These are phyloP conservation scores for Limnomonas spitsbergensis DNA, from an alignment of 139 green algal species.

Conservation along the genomic window DNA sequence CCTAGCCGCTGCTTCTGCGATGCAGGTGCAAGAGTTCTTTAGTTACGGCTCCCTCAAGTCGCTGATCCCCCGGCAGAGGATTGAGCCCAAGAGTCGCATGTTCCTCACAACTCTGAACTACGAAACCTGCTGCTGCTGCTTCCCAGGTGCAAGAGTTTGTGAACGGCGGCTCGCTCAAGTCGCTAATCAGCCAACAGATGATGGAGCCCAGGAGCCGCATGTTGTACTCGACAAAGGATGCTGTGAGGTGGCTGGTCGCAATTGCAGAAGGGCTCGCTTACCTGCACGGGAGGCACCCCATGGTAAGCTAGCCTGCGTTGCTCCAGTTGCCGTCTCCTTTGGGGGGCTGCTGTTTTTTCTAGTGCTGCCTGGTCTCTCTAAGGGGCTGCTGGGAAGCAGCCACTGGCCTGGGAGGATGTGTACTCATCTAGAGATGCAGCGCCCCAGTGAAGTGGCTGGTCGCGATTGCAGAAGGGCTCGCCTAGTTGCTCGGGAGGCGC, in stretches of 20 bases:
- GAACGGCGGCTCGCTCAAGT: background rate
- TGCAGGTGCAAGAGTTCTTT: conserved; percentile 1
- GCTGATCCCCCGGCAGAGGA: background rate
- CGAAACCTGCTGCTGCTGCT: too few relatives aligned
- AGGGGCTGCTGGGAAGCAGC: too few relatives aligned
- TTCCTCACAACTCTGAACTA: too few relatives aligned
- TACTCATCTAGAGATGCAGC: background rate
- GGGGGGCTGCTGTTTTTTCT: too few relatives aligned
- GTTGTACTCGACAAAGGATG: background rate
- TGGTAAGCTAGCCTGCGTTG: too few relatives aligned
- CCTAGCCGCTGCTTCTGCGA: too few relatives aligned
- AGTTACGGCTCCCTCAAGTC: background rate
- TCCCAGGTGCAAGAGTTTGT: background rate
- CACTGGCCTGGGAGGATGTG: too few relatives aligned
- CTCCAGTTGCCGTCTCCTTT: too few relatives aligned
- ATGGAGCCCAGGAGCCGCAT: background rate
- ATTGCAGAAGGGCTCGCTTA: background rate
- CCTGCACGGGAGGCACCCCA: background rate
- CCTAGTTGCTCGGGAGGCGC: background rate
- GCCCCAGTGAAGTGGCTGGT: background rate
- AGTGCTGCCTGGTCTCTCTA: too few relatives aligned
- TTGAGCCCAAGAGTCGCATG: too few relatives aligned
- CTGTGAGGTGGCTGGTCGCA: background rate
- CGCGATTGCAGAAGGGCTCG: background rate
- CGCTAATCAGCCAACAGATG: background rate